phyloP scores from a whole-genome alignment of 495 filamentous ascomycete species.

The Cetradonia linearis region DNA sequence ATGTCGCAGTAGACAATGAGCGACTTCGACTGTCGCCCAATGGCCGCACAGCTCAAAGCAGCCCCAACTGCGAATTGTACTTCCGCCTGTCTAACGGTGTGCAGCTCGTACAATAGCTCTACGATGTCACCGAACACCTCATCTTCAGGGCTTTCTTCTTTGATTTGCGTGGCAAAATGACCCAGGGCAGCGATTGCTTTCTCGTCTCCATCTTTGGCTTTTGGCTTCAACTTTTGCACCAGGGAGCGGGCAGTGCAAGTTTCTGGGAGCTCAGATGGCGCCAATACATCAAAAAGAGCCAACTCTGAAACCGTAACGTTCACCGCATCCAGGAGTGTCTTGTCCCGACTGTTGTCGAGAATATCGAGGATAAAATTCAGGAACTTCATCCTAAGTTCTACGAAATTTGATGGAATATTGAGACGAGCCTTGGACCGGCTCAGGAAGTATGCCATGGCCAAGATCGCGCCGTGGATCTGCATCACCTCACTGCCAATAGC shows the following conservation, averaged over 20 bases:
- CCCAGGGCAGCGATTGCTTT: slow-evolving; percentile 70
- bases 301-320: slow-evolving; percentile 64
- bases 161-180: slow-evolving; percentile 47
- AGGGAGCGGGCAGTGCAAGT: slow-evolving; percentile 35
- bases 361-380: slow-evolving; percentile 38
- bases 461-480: slow-evolving; percentile 48
- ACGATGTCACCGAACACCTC: slow-evolving; percentile 38
- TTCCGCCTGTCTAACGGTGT: slow-evolving; percentile 74
- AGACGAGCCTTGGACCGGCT: slow-evolving; percentile 48
- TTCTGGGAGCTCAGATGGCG: slow-evolving; percentile 31
- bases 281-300: slow-evolving; percentile 55
- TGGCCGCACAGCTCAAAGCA: slow-evolving; percentile 63
- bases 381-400: slow-evolving; percentile 32
- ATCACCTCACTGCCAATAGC: slow-evolving; percentile 53
- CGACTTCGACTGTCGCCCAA: slow-evolving; percentile 66
- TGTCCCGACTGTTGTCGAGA: slow-evolving; percentile 42
- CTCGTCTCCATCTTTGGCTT: slow-evolving; percentile 73
- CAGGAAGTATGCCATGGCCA: slow-evolving; percentile 48
- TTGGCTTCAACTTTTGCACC: slow-evolving; percentile 47
- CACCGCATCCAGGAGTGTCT: slow-evolving; percentile 47
- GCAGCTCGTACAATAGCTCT: slow-evolving; percentile 56
- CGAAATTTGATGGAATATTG: slow-evolving; percentile 27
- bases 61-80: slow-evolving; percentile 83
- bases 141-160: slow-evolving; percentile 29
- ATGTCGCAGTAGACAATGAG: slow-evolving; percentile 52